Conservation (phyloP, 2,329 filamentous ascomycete genomes). For the Alternaria tenuissima region DNA sequence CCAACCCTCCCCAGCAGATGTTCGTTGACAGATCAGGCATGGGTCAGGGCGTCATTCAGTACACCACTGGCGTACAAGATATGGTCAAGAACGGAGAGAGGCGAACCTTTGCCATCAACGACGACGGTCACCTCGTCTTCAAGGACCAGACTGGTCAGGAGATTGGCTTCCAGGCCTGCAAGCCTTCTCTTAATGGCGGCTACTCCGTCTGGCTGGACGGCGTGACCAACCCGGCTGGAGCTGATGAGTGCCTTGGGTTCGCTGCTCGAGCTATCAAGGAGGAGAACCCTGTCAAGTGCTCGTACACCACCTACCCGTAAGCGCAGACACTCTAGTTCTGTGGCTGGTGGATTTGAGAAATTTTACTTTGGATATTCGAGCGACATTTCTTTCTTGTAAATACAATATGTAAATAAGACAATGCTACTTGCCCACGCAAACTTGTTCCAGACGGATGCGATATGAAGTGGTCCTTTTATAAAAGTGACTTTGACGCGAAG, state of each 20-base stretch:
- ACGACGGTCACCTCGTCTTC: constrained; percentile 57
- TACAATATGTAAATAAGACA: background rate
- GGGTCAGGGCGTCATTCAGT: constrained; percentile 64
- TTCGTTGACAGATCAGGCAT: constrained; percentile 67
- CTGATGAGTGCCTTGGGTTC: constrained; percentile 48
- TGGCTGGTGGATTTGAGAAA: background rate
- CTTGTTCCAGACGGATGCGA: background rate
- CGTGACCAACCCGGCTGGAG: constrained; percentile 33
- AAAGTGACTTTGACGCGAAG: background rate
- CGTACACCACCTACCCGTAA: constrained; percentile 24
- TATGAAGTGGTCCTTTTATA: background rate
- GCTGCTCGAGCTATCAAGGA: constrained; percentile 35
- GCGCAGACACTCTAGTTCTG: background rate
- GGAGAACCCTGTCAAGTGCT: constrained; percentile 27
- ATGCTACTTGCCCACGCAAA: background rate
- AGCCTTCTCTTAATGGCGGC: constrained; percentile 54
- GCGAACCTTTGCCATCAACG: constrained; percentile 58
- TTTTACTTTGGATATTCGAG: background rate
- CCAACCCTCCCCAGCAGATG: constrained; percentile 57
- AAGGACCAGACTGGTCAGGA: constrained; percentile 36
- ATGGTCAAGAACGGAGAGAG: constrained; percentile 56
- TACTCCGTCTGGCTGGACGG: constrained; percentile 41
- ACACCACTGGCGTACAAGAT: constrained; percentile 57
- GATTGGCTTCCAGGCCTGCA: constrained; percentile 62
- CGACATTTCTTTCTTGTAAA: background rate